These are phyloP conservation scores for Russula earlei DNA, from an alignment of 768 basidiomycete genomes.

Conservation along the genomic window DNA sequence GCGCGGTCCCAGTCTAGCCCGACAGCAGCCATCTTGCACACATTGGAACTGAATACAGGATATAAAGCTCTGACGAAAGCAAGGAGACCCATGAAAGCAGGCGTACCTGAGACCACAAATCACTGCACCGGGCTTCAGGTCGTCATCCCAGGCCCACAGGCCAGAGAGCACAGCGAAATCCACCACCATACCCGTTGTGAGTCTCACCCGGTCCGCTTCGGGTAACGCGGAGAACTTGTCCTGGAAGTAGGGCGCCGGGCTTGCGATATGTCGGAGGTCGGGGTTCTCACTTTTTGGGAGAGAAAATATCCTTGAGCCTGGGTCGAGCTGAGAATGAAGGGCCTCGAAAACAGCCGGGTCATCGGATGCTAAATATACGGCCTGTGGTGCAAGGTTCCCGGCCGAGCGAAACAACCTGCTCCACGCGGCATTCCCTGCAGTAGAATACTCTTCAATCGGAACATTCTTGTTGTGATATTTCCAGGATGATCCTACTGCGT, in stretches of 20 bases:
- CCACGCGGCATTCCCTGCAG: slow-evolving; percentile 37
- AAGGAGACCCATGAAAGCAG: background rate
- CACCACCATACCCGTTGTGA: slow-evolving; percentile 56
- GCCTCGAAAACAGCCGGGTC: slow-evolving; percentile 36
- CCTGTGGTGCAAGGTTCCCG: slow-evolving; percentile 25
- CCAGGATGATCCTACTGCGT: slow-evolving; percentile 40
- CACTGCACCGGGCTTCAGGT: slow-evolving; percentile 40
- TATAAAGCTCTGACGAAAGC: background rate
- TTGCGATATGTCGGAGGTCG: slow-evolving; percentile 39
- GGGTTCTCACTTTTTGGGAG: slow-evolving; percentile 35
- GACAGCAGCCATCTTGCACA: slow-evolving; percentile 50
- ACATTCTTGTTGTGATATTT: slow-evolving; percentile 37
- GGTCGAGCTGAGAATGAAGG: slow-evolving; percentile 32
- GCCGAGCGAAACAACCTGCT: slow-evolving; percentile 25
- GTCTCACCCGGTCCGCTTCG: slow-evolving; percentile 34
- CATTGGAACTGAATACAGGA: slow-evolving; percentile 39
- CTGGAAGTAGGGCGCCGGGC: slow-evolving; percentile 47
- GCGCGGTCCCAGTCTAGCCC: slow-evolving; percentile 56
- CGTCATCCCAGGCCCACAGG: slow-evolving; percentile 41
- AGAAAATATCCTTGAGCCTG: slow-evolving; percentile 34
- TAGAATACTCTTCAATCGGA: slow-evolving; percentile 39
- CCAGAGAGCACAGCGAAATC: slow-evolving; percentile 62
- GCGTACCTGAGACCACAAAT: slow-evolving; percentile 53
- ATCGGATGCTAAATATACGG: slow-evolving; percentile 56
- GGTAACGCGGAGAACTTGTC: slow-evolving; percentile 36